Evolutionary conservation across 495 filamentous ascomycete genomes (phyloP).

Genomic region (Copromyces sp.): DNA sequence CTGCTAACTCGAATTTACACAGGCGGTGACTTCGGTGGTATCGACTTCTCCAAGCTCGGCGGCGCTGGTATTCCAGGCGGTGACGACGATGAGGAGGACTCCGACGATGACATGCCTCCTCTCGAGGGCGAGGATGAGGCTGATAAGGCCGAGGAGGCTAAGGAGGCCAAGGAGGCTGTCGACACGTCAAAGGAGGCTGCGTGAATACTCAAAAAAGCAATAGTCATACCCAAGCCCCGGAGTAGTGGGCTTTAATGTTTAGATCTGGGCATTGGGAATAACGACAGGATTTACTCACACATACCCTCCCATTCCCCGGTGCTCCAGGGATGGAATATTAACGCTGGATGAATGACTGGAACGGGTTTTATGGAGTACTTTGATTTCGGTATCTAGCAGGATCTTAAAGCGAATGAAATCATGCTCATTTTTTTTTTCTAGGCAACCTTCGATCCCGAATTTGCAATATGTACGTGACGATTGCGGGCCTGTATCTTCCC

Average conservation of each 20-base stretch:
- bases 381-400: not conserved
- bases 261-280: not conserved
- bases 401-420: not conserved
- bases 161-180: conserved; percentile 21
- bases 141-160: conserved; percentile 27
- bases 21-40: conserved; percentile 54
- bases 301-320: not conserved
- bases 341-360: not conserved
- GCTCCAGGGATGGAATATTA: not conserved
- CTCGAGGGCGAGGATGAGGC: conserved; percentile 36
- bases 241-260: not conserved
- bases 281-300: not conserved
- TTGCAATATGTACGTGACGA: not conserved
- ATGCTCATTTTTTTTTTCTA: not conserved
- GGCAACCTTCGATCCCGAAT: not conserved
- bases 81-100: conserved; percentile 50
- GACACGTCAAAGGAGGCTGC: conserved; percentile 16
- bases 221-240: not conserved
- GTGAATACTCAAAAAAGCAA: conserved; percentile 8
- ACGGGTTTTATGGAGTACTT: not conserved
- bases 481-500: not conserved
- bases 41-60: conserved; percentile 92
- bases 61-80: conserved; percentile 41
- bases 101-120: conserved; percentile 32
- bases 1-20: conserved; percentile 6